Evolutionary conservation across 1,284 basidiomycete genomes (phyloP), one percentile per base, ranked within the genome.

Genomic region (Ustilago esculenta): DNA sequence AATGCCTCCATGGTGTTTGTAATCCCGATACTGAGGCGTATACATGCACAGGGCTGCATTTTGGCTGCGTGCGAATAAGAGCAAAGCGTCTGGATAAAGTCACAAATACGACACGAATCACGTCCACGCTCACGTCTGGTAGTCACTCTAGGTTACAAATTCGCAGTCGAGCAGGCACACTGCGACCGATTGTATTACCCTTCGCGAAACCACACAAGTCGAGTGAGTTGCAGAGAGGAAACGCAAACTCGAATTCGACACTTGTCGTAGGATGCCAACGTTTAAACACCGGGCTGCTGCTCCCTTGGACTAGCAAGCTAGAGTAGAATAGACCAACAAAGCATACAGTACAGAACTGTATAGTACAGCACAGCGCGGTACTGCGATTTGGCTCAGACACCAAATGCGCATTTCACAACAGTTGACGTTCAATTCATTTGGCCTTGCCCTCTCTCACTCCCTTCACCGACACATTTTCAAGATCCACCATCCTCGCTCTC

Each of bases 251-350:
- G n/a, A n/a, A n/a, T n/a, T n/a, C n/a, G n/a, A n/a, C n/a, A n/a
- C n/a, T n/a, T n/a, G n/a, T n/a, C n/a, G n/a, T n/a, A n/a, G n/a
- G n/a, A n/a, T n/a, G n/a, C n/a, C n/a, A n/a, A n/a, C n/a, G n/a
- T n/a, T n/a, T n/a, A n/a, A n/a, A n/a, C n/a, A n/a, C n/a, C n/a
- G n/a, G n/a, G n/a, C n/a, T n/a, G n/a, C n/a, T n/a, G n/a, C n/a
- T n/a, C n/a, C n/a, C n/a, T n/a, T n/a, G n/a, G n/a, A n/a, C n/a
- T n/a, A n/a, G n/a, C n/a, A n/a, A n/a, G n/a, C n/a, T n/a, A 11
- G 21, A 37, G 54, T 57, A 58, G 55, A 65, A 45, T 58, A 53
- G 54, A 48, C 60, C 60, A 64, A 64, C 54, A 52, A 52, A 53
- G 60, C 60, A 64, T n/a, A n/a, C n/a, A n/a, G n/a, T n/a, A n/a